Evolutionary conservation across 441 rosid genomes (phyloP).

Genomic region (Melianthus villosus): DNA sequence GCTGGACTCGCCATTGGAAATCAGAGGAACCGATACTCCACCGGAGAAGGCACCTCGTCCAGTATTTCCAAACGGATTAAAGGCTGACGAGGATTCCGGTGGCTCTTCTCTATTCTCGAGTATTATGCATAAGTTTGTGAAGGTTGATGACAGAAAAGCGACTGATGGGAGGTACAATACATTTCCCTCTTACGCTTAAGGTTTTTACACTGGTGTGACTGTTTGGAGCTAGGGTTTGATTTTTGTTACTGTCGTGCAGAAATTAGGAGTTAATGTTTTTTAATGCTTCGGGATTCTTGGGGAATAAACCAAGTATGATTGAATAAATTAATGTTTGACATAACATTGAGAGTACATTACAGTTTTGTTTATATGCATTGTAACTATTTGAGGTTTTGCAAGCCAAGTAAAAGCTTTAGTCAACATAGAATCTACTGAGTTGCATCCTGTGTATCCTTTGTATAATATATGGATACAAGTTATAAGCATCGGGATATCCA

Average conservation of each 20-base stretch:
- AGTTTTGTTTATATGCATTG: too few relatives aligned
- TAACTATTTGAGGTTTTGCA: too few relatives aligned
- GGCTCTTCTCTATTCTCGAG: conserved; percentile 61
- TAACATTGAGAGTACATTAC: too few relatives aligned
- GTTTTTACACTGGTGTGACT: neutral
- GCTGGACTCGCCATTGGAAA: conserved; percentile 24
- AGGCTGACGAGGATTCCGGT: conserved; percentile 13
- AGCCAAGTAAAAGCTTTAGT: too few relatives aligned
- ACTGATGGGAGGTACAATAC: conserved; percentile 26
- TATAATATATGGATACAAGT: too few relatives aligned
- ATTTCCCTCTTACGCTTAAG: neutral
- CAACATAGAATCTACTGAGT: too few relatives aligned
- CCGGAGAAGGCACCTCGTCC: conserved; percentile 86
- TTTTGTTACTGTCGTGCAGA: neutral
- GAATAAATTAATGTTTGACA: too few relatives aligned
- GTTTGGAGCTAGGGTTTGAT: conserved; percentile 6
- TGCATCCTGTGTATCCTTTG: too few relatives aligned
- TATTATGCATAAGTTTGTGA: conserved; percentile 80
- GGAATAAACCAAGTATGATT: too few relatives aligned
- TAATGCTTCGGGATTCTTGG: too few relatives aligned
- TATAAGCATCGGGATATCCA: too few relatives aligned
- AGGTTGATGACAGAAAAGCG: conserved; percentile 28
- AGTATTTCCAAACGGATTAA: conserved; percentile 28
- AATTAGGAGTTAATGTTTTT: too few relatives aligned
- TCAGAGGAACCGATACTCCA: conserved; percentile 68